A percentile compares a stretch with the other conserved stretches of the same genome.
These are phyloP conservation scores for Trichoderma koningiopsis DNA, from an alignment of 2,329 filamentous ascomycete genomes.

Conservation along the genomic window DNA sequence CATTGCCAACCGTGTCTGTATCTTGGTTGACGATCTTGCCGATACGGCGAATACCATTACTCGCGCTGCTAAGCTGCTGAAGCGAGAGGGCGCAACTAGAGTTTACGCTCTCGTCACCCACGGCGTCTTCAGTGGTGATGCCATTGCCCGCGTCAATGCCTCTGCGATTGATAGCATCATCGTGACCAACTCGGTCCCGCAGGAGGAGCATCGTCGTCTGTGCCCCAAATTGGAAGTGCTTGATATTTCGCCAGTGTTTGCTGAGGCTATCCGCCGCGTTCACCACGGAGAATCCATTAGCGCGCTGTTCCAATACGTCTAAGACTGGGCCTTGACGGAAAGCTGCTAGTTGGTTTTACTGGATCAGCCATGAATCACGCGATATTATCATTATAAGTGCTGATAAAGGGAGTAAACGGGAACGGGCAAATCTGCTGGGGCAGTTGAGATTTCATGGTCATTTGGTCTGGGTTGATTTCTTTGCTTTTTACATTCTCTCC, in stretches of 20 bases:
- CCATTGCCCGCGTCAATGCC: slow-evolving; percentile 90
- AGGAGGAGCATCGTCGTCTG: slow-evolving; percentile 73
- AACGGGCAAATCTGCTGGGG: slow-evolving; percentile 7
- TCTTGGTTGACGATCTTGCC: slow-evolving; percentile 90
- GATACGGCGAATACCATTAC: slow-evolving; percentile 98
- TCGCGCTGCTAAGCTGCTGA: slow-evolving; percentile 91
- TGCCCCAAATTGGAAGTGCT: slow-evolving; percentile 91
- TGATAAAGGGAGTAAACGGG: slow-evolving; percentile 12
- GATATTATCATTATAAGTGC: neutral
- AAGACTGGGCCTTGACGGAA: slow-evolving; percentile 3
- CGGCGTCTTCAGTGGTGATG: slow-evolving; percentile 92
- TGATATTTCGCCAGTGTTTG: slow-evolving; percentile 87
- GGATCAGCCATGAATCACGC: slow-evolving; percentile 8
- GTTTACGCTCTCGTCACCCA: slow-evolving; percentile 94
- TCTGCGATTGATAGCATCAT: slow-evolving; percentile 91
- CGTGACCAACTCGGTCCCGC: slow-evolving; percentile 93
- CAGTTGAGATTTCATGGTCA: neutral
- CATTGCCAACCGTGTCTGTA: slow-evolving; percentile 77
- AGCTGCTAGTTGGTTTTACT: slow-evolving; percentile 5
- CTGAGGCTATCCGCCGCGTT: slow-evolving; percentile 91
- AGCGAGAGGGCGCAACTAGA: slow-evolving; percentile 88
- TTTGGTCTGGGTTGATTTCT: slow-evolving; percentile 8
- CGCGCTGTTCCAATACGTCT: slow-evolving; percentile 68
- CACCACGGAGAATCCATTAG: slow-evolving; percentile 98
- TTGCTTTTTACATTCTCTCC: neutral